Conservation (phyloP, 495 filamentous ascomycete genomes). For the Hypomontagnella submonticulosa region DNA sequence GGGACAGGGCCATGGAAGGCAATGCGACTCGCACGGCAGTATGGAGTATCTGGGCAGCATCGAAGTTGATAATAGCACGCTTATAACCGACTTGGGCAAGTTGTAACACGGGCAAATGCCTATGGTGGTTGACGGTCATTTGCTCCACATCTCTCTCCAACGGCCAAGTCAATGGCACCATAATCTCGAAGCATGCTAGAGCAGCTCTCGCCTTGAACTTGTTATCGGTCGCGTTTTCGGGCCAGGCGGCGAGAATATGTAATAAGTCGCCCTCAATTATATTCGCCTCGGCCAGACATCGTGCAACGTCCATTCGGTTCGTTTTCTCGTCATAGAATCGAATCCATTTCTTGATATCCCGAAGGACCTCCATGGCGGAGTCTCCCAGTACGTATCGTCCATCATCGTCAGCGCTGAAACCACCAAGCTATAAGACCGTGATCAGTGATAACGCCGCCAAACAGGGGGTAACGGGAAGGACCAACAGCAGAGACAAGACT, state of each 20-base stretch:
- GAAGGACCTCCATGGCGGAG: conserved; percentile 89
- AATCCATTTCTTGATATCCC: conserved; percentile 93
- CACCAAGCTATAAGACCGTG: conserved; percentile 75
- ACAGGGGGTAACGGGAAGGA: conserved; percentile 39
- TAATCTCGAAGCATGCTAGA: conserved; percentile 87
- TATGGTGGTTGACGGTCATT: conserved; percentile 92
- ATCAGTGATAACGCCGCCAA: conserved; percentile 9
- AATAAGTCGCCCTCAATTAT: conserved; percentile 90
- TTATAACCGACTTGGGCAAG: conserved; percentile 92
- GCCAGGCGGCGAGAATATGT: conserved; percentile 87
- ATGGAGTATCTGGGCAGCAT: conserved; percentile 77
- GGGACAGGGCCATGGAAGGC: conserved; percentile 84
- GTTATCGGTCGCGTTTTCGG: conserved; percentile 73
- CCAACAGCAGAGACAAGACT: conserved; percentile 91
- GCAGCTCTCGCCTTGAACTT: conserved; percentile 77
- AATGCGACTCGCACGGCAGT: conserved; percentile 82
- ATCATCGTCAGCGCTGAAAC: conserved; percentile 81
- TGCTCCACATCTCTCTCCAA: conserved; percentile 77
- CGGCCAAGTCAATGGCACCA: conserved; percentile 96
- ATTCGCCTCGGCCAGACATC: conserved; percentile 92
- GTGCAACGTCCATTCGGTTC: conserved; percentile 93
- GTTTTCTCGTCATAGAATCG: conserved; percentile 93
- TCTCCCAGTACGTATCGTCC: conserved; percentile 86
- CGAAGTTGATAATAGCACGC: conserved; percentile 82
- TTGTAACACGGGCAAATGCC: conserved; percentile 88